phyloP scores from a whole-genome alignment of 768 basidiomycete species.

The Heimioporus sp. region DNA sequence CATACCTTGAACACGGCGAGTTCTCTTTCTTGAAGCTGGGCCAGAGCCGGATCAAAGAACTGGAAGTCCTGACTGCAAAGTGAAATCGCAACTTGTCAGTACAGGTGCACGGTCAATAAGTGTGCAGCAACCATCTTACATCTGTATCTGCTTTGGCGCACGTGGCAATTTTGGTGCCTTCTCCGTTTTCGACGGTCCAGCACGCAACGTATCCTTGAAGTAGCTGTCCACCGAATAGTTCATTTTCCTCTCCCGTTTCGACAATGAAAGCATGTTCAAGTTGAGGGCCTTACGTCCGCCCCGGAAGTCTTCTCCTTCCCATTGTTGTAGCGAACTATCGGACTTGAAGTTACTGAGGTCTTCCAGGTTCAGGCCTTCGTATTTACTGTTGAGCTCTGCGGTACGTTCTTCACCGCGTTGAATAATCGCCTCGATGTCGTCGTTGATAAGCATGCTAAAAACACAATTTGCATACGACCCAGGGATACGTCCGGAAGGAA shows the following conservation, averaged over 20 bases:
- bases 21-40: conserved; percentile 85
- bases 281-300: conserved; percentile 69
- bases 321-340: conserved; percentile 86
- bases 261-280: conserved; percentile 79
- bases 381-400: conserved; percentile 83
- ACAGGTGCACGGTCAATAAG: background rate
- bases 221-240: conserved; percentile 96
- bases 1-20: conserved; percentile 73
- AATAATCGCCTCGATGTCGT: conserved; percentile 95
- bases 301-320: conserved; percentile 95
- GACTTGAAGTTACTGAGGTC: conserved; percentile 97
- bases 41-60: conserved; percentile 84
- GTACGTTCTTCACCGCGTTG: conserved; percentile 89
- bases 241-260: conserved; percentile 90
- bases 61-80: conserved; percentile 85
- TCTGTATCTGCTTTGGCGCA: conserved; percentile 83
- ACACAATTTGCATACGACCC: background rate
- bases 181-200: conserved; percentile 72
- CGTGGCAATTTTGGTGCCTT: conserved; percentile 82
- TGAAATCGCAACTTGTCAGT: background rate
- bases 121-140: conserved; percentile 49
- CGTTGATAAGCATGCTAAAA: conserved; percentile 68
- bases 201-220: conserved; percentile 88
- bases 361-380: conserved; percentile 88
- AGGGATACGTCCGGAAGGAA: background rate